phyloP scores from a whole-genome alignment of 305 asterid genomes.

The Fraxinus sp. region DNA sequence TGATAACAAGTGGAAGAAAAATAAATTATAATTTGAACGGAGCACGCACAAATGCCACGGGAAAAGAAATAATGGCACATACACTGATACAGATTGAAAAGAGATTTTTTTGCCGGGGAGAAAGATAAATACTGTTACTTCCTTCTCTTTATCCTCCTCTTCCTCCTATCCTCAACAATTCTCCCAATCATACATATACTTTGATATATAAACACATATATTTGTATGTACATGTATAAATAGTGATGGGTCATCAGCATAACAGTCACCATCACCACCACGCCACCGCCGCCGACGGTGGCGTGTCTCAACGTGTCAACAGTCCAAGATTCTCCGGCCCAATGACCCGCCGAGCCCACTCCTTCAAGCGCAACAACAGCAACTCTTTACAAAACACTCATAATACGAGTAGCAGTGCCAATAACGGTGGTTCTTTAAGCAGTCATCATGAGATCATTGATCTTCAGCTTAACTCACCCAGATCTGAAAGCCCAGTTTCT shows the following conservation, averaged over 20 bases:
- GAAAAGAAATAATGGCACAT: not conserved
- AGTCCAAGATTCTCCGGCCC: slow-evolving; percentile 94
- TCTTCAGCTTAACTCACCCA: slow-evolving; percentile 79
- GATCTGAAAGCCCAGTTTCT: slow-evolving; percentile 65
- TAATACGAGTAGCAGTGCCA: slow-evolving; percentile 19
- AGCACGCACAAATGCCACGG: not conserved
- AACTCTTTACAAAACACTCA: slow-evolving; percentile 34
- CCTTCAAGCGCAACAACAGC: slow-evolving; percentile 68
- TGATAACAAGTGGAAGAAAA: no score
- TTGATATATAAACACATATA: not conserved
- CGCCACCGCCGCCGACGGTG: slow-evolving; percentile 52
- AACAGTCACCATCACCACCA: slow-evolving; percentile 56
- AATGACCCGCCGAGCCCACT: slow-evolving; percentile 78
- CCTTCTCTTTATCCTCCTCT: not conserved
- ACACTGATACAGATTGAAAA: not conserved
- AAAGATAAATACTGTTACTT: not conserved
- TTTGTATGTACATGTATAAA: slow-evolving; percentile 23
- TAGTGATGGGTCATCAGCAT: slow-evolving; percentile 68
- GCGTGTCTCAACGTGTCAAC: slow-evolving; percentile 74
- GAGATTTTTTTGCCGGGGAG: not conserved
- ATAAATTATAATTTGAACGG: no score
- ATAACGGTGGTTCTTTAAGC: slow-evolving; percentile 20
- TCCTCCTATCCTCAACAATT: not conserved
- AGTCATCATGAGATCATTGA: slow-evolving; percentile 66
- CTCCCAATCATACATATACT: not conserved